These are phyloP conservation scores for Rubus parviflorus DNA, from an alignment of 306 rosid genomes.

Conservation along the genomic window DNA sequence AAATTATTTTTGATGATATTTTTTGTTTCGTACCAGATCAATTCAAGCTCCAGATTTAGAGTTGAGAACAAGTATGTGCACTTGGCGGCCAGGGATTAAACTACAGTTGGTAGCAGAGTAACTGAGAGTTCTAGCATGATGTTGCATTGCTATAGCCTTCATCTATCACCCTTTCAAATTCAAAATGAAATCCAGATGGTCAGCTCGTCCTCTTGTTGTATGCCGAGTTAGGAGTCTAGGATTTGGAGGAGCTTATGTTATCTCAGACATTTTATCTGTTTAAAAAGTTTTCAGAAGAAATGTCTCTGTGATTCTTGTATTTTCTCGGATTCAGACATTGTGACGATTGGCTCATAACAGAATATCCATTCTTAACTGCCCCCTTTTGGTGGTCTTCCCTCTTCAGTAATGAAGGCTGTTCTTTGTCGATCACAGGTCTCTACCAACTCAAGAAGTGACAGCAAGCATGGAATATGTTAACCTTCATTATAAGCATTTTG, in stretches of 20 bases:
- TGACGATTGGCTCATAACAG: background rate
- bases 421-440: background rate
- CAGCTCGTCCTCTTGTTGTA: conserved; percentile 3
- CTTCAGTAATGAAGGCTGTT: background rate
- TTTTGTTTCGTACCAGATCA: conserved; percentile 49
- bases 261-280: background rate
- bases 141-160: conserved; percentile 20
- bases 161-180: conserved; percentile 3
- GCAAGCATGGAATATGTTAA: background rate
- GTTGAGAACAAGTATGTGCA: conserved; percentile 68
- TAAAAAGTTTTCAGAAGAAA: conserved; percentile 9
- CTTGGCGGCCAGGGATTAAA: conserved; percentile 56
- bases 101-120: conserved; percentile 1
- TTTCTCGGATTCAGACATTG: background rate
- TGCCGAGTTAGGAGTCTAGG: conserved; percentile 1
- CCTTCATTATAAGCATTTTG: background rate
- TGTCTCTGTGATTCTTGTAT: conserved; percentile 10
- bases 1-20: conserved; percentile 6
- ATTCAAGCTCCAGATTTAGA: conserved; percentile 73
- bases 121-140: conserved; percentile 11
- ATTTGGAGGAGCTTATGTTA: conserved; percentile 8
- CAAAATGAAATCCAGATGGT: conserved; percentile 3
- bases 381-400: background rate
- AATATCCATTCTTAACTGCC: conserved; percentile 3
- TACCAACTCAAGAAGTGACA: too few relatives aligned